Percentiles rank a stretch among this genome's conserved stretches.
Evolutionary conservation across 306 rosid genomes (phyloP).

Genomic region (Corylus avellana): DNA sequence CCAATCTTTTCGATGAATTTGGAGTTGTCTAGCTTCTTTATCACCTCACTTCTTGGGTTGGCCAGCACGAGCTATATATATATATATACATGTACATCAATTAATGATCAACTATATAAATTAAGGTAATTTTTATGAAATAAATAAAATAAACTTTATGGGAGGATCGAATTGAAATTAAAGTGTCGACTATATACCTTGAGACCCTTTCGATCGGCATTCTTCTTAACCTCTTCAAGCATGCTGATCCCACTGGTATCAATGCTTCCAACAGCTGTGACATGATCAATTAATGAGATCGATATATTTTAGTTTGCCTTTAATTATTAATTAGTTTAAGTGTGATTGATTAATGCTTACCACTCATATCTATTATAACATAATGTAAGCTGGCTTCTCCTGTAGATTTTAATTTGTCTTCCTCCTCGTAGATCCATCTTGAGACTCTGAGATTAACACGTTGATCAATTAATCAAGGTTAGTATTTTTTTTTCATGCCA

Average conservation of each 20-base stretch:
- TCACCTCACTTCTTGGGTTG: conserved; percentile 88
- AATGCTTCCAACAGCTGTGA: conserved; percentile 88
- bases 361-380: conserved; percentile 73
- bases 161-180: too few species aligned
- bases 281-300: neutral
- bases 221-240: conserved; percentile 86
- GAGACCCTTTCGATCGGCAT: conserved; percentile 71
- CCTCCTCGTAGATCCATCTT: conserved; percentile 96
- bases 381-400: conserved; percentile 74
- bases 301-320: conserved; percentile 3
- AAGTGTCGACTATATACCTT: conserved; percentile 42
- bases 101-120: neutral
- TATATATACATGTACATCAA: too few species aligned
- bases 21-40: conserved; percentile 87
- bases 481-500: neutral
- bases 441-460: conserved; percentile 52
- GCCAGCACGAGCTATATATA: conserved; percentile 50
- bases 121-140: neutral
- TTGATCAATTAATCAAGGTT: neutral
- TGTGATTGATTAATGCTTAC: conserved; percentile 36
- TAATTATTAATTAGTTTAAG: neutral
- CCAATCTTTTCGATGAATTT: conserved; percentile 61
- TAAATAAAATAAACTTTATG: too few species aligned
- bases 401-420: conserved; percentile 63
- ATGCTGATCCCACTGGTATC: conserved; percentile 97